Evolutionary conservation across 1,139 yeast genomes (phyloP).

Genomic region (Kodamaea derodonti): DNA sequence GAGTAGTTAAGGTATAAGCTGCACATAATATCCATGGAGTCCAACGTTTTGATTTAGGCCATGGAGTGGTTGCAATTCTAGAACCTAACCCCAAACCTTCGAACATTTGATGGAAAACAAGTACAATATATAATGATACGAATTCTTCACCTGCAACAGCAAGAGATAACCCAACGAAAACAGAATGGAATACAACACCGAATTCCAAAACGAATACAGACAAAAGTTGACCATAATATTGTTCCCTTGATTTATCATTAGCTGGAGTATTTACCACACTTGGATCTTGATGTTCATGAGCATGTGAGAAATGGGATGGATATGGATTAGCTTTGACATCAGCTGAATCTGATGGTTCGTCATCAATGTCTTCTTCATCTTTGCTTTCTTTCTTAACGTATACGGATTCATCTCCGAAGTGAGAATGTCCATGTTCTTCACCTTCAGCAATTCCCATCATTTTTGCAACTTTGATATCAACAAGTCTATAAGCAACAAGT

Average conservation of each 20-base stretch:
- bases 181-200: constrained; percentile 79
- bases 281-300: constrained; percentile 51
- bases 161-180: constrained; percentile 70
- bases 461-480: constrained; percentile 34
- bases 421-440: constrained; percentile 41
- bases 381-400: constrained; percentile 21
- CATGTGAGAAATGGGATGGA: constrained; percentile 48
- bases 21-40: constrained; percentile 60
- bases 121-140: constrained; percentile 68
- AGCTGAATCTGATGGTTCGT: constrained; percentile 11
- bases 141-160: constrained; percentile 75
- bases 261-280: constrained; percentile 43
- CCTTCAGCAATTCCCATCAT: constrained; percentile 9
- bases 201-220: constrained; percentile 64
- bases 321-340: constrained; percentile 18
- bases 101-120: constrained; percentile 87
- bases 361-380: constrained; percentile 15
- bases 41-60: constrained; percentile 48
- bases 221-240: constrained; percentile 41
- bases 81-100: constrained; percentile 93
- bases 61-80: constrained; percentile 68
- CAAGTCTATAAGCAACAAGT: constrained; percentile 49
- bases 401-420: constrained; percentile 42
- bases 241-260: constrained; percentile 24
- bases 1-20: constrained; percentile 72